phyloP scores from a whole-genome alignment of 2,329 filamentous ascomycete genomes.

The Rutstroemia sydowiana region DNA sequence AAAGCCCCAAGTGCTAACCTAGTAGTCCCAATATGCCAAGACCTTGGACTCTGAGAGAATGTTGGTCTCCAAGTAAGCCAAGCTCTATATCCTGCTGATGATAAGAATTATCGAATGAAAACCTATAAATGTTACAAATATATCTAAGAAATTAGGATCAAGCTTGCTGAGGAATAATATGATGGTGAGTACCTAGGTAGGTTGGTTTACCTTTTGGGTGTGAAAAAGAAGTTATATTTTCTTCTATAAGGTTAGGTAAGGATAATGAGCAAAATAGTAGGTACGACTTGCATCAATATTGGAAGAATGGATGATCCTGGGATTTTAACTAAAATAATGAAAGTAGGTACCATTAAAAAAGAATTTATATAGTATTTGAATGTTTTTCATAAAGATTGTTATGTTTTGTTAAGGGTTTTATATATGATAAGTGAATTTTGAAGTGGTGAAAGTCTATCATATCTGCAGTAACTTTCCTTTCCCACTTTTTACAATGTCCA shows the following conservation, averaged over 20 bases:
- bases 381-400: too few relatives aligned
- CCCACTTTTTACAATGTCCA: too few relatives aligned
- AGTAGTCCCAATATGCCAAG: conserved; percentile 1
- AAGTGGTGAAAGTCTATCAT: too few relatives aligned
- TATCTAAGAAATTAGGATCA: not conserved
- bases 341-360: too few relatives aligned
- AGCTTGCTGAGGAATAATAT: not conserved
- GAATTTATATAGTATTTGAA: too few relatives aligned
- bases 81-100: not conserved
- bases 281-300: too few relatives aligned
- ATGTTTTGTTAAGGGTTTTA: too few relatives aligned
- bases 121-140: not conserved
- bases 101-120: not conserved
- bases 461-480: too few relatives aligned
- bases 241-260: not conserved
- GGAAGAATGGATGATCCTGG: too few relatives aligned
- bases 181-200: not conserved
- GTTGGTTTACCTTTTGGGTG: not conserved
- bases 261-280: too few relatives aligned
- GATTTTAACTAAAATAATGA: too few relatives aligned
- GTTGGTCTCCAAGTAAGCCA: not conserved
- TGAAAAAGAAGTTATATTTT: not conserved
- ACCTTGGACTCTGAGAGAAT: not conserved
- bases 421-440: too few relatives aligned
- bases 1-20: not conserved